Percentiles rank a stretch among this genome's conserved stretches.
phyloP scores from a whole-genome alignment of 805 yeast genomes.

The Ogataea thermomethanolica region DNA sequence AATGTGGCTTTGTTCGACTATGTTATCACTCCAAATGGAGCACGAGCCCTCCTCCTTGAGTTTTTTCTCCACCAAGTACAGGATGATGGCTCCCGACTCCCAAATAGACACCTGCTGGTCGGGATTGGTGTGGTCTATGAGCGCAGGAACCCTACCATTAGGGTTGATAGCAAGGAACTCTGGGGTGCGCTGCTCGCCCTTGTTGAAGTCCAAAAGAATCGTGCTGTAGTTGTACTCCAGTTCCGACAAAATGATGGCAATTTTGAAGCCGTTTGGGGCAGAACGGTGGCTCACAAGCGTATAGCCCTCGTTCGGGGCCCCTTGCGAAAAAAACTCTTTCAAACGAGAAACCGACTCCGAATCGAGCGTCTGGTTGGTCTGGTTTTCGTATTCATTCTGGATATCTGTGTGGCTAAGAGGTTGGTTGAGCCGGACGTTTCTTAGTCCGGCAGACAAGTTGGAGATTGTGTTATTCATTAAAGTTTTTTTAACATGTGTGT shows the following conservation, averaged over 20 bases:
- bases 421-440: constrained; percentile 33
- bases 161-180: constrained; percentile 93
- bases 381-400: constrained; percentile 42
- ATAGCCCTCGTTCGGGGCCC: constrained; percentile 74
- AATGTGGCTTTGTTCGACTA: constrained; percentile 79
- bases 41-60: constrained; percentile 63
- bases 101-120: constrained; percentile 74
- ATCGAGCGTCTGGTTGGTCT: constrained; percentile 40
- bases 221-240: constrained; percentile 76
- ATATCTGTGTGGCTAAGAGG: constrained; percentile 36
- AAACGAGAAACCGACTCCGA: constrained; percentile 54
- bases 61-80: constrained; percentile 72
- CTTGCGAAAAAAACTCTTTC: constrained; percentile 60
- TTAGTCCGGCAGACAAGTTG: constrained; percentile 39
- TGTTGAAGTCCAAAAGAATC: constrained; percentile 78
- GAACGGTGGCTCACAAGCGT: constrained; percentile 80
- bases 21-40: constrained; percentile 74
- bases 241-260: constrained; percentile 85
- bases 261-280: constrained; percentile 96
- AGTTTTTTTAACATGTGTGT: constrained; percentile 7
- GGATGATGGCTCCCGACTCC: constrained; percentile 92
- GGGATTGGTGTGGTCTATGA: constrained; percentile 74
- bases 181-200: constrained; percentile 90
- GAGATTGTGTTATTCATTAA: constrained; percentile 30
- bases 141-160: constrained; percentile 92